Evolutionary conservation across 2,329 filamentous ascomycete species (phyloP).

Genomic region (Cladosporium sp.): DNA sequence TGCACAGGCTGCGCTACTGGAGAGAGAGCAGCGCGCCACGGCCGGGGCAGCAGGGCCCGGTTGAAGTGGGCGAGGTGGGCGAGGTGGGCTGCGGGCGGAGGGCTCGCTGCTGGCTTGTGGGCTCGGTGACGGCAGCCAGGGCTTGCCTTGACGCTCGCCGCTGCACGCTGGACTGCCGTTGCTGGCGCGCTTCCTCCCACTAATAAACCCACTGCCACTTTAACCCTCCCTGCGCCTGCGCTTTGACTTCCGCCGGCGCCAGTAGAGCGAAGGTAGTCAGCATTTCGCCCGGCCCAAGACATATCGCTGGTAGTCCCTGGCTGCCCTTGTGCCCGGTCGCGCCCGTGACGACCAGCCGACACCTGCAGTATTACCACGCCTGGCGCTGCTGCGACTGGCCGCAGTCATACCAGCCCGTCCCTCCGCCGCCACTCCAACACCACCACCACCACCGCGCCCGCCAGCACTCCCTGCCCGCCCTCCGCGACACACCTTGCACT

Average conservation of each 20-base stretch:
- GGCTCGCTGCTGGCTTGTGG: slow-evolving; percentile 3
- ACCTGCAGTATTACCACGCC: slow-evolving; percentile 4
- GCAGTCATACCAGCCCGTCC: not conserved
- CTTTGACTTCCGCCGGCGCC: not conserved
- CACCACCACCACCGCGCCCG: not conserved
- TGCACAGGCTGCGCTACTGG: not conserved
- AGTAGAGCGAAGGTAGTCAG: slow-evolving; percentile 6
- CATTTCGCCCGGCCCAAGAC: slow-evolving; percentile 4
- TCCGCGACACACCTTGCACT: not conserved
- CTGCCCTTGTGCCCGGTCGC: slow-evolving; percentile 9
- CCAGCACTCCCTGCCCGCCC: too few species aligned
- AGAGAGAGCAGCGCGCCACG: not conserved
- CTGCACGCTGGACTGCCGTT: not conserved
- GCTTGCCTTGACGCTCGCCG: not conserved
- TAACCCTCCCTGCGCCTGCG: not conserved
- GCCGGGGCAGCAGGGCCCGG: not conserved
- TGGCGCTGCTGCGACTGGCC: not conserved
- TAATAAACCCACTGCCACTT: not conserved
- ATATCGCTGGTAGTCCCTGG: slow-evolving; percentile 1
- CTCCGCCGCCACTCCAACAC: not conserved
- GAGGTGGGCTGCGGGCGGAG: too few species aligned
- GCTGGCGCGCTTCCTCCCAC: not conserved
- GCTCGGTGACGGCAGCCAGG: slow-evolving; percentile 11
- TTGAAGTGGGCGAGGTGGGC: too few species aligned
- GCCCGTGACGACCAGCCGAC: slow-evolving; percentile 11